Conservation (phyloP, 805 yeast genomes). For the Spathaspora boniae region DNA sequence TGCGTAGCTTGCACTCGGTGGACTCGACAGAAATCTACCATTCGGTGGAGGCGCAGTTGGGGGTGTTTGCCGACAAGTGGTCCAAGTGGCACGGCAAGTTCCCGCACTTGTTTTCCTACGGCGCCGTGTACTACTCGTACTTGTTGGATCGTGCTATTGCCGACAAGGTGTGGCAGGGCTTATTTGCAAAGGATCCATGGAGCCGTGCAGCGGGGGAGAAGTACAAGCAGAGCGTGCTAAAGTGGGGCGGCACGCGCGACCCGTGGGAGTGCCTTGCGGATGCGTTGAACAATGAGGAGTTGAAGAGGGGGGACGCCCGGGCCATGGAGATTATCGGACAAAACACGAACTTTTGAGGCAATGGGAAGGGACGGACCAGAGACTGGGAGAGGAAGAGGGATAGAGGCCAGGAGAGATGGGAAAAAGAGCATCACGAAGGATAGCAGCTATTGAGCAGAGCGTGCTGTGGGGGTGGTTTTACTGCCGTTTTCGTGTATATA, state of each 20-base stretch:
- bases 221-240: slow-evolving; percentile 64
- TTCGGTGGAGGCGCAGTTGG: slow-evolving; percentile 52
- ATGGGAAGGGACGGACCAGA: too few relatives aligned
- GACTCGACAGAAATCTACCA: slow-evolving; percentile 66
- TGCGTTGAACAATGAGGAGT: slow-evolving; percentile 60
- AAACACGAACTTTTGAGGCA: slow-evolving; percentile 6
- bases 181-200: slow-evolving; percentile 71
- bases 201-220: slow-evolving; percentile 70
- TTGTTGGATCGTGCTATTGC: slow-evolving; percentile 91
- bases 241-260: slow-evolving; percentile 92
- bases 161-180: slow-evolving; percentile 70
- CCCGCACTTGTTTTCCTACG: slow-evolving; percentile 90
- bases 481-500: too few relatives aligned
- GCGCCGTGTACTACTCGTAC: slow-evolving; percentile 91
- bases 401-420: too few relatives aligned
- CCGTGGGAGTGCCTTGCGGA: slow-evolving; percentile 87
- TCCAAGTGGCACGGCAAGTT: slow-evolving; percentile 93
- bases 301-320: slow-evolving; percentile 61
- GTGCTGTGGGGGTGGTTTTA: too few relatives aligned
- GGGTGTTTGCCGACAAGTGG: slow-evolving; percentile 62
- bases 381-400: too few relatives aligned
- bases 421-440: too few relatives aligned
- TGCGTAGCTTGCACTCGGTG: slow-evolving; percentile 24
- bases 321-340: slow-evolving; percentile 52
- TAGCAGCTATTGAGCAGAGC: too few relatives aligned